A percentile compares a stretch with the other conserved stretches of the same genome.
Evolutionary conservation across 2,329 filamentous ascomycete species (phyloP).

Genomic region (Ascochyta fabae): DNA sequence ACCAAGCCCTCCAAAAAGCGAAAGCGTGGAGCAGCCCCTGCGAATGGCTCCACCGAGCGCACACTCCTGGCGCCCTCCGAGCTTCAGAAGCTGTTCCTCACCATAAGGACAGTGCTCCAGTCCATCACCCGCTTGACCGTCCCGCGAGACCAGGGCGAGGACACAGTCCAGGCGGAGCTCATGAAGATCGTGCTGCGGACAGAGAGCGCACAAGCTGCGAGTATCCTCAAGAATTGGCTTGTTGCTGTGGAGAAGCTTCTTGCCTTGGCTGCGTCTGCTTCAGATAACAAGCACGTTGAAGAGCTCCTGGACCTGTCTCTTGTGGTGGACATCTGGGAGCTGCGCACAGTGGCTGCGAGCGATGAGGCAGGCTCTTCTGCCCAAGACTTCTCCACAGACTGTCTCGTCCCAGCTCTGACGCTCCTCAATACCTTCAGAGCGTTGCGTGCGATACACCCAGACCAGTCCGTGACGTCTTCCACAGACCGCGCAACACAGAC

Average conservation of each 20-base stretch:
- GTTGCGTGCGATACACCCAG: conserved; percentile 1
- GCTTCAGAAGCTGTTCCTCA: conserved; percentile 32
- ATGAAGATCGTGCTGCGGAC: conserved; percentile 47
- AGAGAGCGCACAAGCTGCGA: conserved; percentile 44
- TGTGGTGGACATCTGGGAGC: conserved; percentile 43
- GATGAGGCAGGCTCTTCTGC: conserved; percentile 39
- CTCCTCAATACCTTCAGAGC: conserved; percentile 32
- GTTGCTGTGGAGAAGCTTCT: conserved; percentile 30
- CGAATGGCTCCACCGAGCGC: conserved; percentile 25
- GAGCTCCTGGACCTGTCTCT: conserved; percentile 32
- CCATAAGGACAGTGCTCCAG: conserved; percentile 25
- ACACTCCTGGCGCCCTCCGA: conserved; percentile 17
- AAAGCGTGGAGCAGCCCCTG: conserved; percentile 37
- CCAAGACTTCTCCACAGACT: conserved; percentile 48
- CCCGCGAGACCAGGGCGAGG: conserved; percentile 19
- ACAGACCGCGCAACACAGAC: conserved; percentile 20
- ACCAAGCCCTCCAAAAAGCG: conserved; percentile 43
- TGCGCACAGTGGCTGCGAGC: conserved; percentile 34
- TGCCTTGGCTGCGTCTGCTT: background rate
- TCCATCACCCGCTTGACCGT: conserved; percentile 30
- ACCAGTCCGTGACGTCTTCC: background rate
- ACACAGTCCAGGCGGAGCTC: conserved; percentile 39
- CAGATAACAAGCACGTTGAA: background rate
- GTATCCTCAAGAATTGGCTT: conserved; percentile 48
- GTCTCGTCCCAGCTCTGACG: conserved; percentile 41